Conservation (phyloP, 2,329 filamentous ascomycete species). For the Fusarium sp. region DNA sequence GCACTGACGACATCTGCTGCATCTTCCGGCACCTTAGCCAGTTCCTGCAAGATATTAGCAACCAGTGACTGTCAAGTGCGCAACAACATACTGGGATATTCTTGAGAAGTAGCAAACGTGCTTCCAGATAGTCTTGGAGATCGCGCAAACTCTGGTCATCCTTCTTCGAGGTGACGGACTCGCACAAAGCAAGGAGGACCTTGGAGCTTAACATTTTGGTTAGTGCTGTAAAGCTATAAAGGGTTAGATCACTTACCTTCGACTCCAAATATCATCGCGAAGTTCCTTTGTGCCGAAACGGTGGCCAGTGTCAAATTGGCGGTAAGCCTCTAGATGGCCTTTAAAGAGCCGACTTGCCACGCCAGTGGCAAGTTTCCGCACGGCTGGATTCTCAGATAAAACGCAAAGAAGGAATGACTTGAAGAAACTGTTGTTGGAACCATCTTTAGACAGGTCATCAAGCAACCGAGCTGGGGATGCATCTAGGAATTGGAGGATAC, state of each 20-base stretch:
- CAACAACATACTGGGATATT: constrained; percentile 61
- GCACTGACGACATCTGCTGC: constrained; percentile 67
- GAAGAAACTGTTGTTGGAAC: constrained; percentile 55
- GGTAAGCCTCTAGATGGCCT: constrained; percentile 48
- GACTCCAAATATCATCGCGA: constrained; percentile 63
- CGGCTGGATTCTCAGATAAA: constrained; percentile 63
- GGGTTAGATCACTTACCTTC: constrained; percentile 59
- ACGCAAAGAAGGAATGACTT: constrained; percentile 67
- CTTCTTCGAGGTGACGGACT: constrained; percentile 60
- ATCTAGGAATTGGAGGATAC: constrained; percentile 69
- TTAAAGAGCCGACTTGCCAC: constrained; percentile 64
- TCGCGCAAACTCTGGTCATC: constrained; percentile 60
- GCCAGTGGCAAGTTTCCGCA: constrained; percentile 62
- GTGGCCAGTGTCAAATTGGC: constrained; percentile 45
- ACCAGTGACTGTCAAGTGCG: background rate
- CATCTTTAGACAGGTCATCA: constrained; percentile 49
- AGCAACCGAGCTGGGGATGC: constrained; percentile 59
- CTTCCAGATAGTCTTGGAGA: constrained; percentile 69
- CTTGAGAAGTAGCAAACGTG: constrained; percentile 66
- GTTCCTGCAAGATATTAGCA: constrained; percentile 59
- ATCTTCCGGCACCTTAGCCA: constrained; percentile 67
- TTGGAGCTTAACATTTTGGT: constrained; percentile 47
- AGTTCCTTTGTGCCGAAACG: constrained; percentile 48
- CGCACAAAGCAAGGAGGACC: constrained; percentile 63
- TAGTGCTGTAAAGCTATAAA: constrained; percentile 1